Evolutionary conservation across 192 early-diverging fungal species (phyloP).

Genomic region (Chytriomyces sp.): DNA sequence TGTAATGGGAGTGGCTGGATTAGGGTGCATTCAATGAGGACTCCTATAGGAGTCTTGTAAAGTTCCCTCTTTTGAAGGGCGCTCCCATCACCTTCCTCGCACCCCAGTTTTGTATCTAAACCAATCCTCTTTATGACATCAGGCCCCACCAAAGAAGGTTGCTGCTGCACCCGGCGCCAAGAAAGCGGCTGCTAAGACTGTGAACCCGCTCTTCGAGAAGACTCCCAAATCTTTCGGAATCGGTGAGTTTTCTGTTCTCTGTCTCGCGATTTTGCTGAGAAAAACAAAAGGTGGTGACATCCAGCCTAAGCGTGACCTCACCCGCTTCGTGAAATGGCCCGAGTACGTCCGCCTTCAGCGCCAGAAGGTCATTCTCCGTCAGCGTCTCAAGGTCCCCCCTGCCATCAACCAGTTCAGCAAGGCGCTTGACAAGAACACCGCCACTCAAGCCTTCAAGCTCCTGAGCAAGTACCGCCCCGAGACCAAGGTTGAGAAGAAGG

Average conservation of each 20-base stretch:
- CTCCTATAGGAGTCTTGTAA: constrained; percentile 19
- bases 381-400: constrained; percentile 99
- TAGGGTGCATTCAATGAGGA: background rate
- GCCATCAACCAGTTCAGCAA: constrained; percentile 99
- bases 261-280: constrained; percentile 24
- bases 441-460: constrained; percentile 98
- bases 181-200: constrained; percentile 60
- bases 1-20: background rate
- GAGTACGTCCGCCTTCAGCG: constrained; percentile 98
- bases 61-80: constrained; percentile 3
- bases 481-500: constrained; percentile 94
- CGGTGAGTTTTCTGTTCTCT: constrained; percentile 55
- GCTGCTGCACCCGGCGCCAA: constrained; percentile 82
- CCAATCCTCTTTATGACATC: background rate
- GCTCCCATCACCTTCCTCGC: constrained; percentile 11
- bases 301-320: constrained; percentile 92
- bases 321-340: constrained; percentile 99
- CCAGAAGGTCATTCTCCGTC: constrained; percentile 95
- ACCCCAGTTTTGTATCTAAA: background rate
- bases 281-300: constrained; percentile 96
- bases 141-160: constrained; percentile 69
- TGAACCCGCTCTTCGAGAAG: constrained; percentile 95
- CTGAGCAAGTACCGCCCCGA: constrained; percentile 99
- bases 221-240: constrained; percentile 92
- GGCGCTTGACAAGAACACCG: constrained; percentile 98